Base-by-base conservation (phyloP, 2,329 filamentous ascomycete genomes). In the Alternaria sp. region DNA sequence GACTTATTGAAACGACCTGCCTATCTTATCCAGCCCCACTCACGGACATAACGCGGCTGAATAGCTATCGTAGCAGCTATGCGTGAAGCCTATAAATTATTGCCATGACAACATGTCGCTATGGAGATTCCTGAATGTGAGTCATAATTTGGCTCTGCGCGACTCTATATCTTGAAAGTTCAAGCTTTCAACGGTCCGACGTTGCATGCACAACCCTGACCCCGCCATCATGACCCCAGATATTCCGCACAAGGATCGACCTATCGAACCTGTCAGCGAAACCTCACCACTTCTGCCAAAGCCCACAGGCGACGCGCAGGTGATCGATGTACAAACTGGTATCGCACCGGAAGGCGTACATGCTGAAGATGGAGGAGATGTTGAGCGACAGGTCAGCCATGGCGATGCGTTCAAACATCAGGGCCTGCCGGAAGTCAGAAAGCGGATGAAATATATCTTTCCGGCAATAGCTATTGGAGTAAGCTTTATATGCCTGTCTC, bases 391-490 rank as follows among this genome's bases (percentile, higher is more conserved):
- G 62, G 36, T 60, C 47, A 74, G 70, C 68, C 68, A 75, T 59
- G 69, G 68, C 16, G 74, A 73, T 53, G 59, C 61, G 14, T 70
- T 69, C 47, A 76, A 81, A 60, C 81, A 79, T 61, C 73, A 82
- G 63, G 83, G 83, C 4, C 69, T 82, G 57, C 80, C 83, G 0
- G 83, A 85, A 62, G 80, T 85, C 6, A 81, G 77, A 62, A 81
- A 81, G 66, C 78, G 79, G 52, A 75, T 90, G 73, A 83, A 82
- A 56, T 86, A 85, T 65, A 86, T 90, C 55, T 76, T 89, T 34
- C 88, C 88, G 3, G 87, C 88, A 1, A 77, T 90, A 47, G 85
- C 83, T 8, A 83, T 89, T 54, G 88, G 88, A n/a, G 86, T 88
- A 80, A 74, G 83, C 69, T 14, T 14, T 8, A 4, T 36, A 49